Conservation (phyloP, 2,329 filamentous ascomycete genomes). For the Ophiostoma ips region DNA sequence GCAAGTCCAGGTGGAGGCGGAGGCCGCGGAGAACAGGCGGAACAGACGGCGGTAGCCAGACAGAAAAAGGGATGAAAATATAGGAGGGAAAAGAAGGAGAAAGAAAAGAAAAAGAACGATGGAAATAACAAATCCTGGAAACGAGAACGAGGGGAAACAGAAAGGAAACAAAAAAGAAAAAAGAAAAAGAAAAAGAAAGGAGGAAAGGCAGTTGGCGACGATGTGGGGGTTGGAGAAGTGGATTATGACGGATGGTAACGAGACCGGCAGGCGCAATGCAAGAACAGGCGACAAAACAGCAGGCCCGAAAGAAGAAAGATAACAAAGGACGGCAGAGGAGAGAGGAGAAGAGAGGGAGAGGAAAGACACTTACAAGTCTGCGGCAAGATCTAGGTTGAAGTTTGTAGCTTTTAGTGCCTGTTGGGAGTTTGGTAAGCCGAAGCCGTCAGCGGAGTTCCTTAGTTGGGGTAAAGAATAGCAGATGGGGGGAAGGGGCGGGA, state of each 20-base stretch:
- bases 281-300: neutral
- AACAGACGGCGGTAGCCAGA: neutral
- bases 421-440: conserved; percentile 7
- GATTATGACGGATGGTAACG: neutral
- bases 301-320: conserved; percentile 11
- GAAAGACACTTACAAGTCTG: conserved; percentile 41
- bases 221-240: neutral
- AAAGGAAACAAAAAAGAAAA: neutral
- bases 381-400: conserved; percentile 39
- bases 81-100: neutral
- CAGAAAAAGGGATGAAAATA: neutral
- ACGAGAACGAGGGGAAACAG: neutral
- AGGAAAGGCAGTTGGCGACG: neutral
- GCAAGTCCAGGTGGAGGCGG: neutral
- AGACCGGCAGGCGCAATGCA: neutral
- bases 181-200: neutral
- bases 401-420: conserved; percentile 35
- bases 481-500: neutral
- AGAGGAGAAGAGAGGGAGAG: too few species aligned
- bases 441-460: conserved; percentile 8
- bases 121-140: neutral
- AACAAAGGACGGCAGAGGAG: too few species aligned
- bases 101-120: neutral
- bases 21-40: neutral
- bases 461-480: neutral